Evolutionary conservation across 768 basidiomycete species (phyloP).

Genomic region (Lyophyllum decastes): DNA sequence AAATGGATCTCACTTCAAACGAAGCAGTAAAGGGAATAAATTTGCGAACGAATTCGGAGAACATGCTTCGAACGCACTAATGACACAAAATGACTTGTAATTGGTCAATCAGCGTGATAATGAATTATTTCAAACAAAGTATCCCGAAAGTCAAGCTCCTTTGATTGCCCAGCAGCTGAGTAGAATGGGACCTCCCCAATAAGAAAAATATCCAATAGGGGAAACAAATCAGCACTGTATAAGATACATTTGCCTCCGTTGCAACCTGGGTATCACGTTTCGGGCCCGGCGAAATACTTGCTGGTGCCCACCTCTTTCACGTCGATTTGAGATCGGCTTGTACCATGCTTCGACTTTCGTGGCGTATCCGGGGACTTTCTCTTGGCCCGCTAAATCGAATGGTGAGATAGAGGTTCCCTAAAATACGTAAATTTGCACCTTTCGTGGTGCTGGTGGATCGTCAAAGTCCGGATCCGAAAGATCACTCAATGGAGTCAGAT

Average conservation of each 20-base stretch:
- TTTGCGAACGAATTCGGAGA: too few species aligned
- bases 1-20: too few species aligned
- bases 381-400: not conserved
- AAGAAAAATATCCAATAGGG: too few species aligned
- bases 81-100: too few species aligned
- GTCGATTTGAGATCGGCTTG: not conserved
- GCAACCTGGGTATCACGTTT: not conserved
- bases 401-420: not conserved
- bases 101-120: too few species aligned
- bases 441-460: not conserved
- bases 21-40: too few species aligned
- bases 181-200: too few species aligned
- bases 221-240: not conserved
- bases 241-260: not conserved
- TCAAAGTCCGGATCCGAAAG: slow-evolving; percentile 8
- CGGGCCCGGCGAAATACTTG: not conserved
- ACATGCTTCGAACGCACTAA: too few species aligned
- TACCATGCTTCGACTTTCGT: not conserved
- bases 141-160: too few species aligned
- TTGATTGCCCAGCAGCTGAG: too few species aligned
- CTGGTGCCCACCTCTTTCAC: not conserved
- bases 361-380: not conserved
- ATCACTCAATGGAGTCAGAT: slow-evolving; percentile 22
- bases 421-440: not conserved
- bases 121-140: too few species aligned